phyloP scores from a whole-genome alignment of 805 yeast genomes.

The Metschnikowia baotianmanensis region DNA sequence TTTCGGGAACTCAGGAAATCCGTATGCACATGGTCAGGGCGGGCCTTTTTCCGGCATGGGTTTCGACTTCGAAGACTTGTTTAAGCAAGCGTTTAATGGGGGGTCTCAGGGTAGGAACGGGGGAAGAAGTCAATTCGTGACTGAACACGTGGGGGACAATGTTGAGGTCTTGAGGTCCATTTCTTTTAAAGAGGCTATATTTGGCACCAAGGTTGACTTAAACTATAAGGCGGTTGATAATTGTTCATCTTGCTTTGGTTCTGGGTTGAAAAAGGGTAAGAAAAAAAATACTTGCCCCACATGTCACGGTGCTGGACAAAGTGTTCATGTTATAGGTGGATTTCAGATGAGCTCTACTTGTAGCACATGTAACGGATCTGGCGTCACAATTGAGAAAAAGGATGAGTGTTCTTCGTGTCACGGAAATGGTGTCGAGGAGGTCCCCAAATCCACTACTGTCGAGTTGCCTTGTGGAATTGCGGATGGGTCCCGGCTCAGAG shows the following conservation, averaged over 20 bases:
- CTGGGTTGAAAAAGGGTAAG: constrained; percentile 78
- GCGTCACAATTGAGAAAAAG: constrained; percentile 64
- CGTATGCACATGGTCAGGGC: constrained; percentile 39
- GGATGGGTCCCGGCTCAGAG: constrained; percentile 82
- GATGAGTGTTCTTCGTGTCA: constrained; percentile 81
- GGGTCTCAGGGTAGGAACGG: constrained; percentile 29
- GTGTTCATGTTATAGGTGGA: constrained; percentile 85
- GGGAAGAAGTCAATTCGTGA: constrained; percentile 49
- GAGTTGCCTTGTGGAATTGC: constrained; percentile 86
- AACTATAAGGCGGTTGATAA: constrained; percentile 71
- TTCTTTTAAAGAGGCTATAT: constrained; percentile 81
- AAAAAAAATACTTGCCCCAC: constrained; percentile 74
- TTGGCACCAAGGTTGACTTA: constrained; percentile 67
- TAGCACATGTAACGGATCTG: constrained; percentile 81
- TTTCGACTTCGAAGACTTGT: constrained; percentile 44
- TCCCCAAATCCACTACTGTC: constrained; percentile 67
- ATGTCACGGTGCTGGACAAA: constrained; percentile 93
- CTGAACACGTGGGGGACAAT: constrained; percentile 86
- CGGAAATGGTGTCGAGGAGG: constrained; percentile 81
- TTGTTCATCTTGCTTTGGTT: constrained; percentile 78
- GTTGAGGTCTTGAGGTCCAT: constrained; percentile 75
- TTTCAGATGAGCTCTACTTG: constrained; percentile 97
- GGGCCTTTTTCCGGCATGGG: constrained; percentile 56
- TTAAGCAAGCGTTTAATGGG: constrained; percentile 49
- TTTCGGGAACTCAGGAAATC: constrained; percentile 43